phyloP scores from a whole-genome alignment of 2,329 filamentous ascomycete species.

The Aspergillus puulaauensis region DNA sequence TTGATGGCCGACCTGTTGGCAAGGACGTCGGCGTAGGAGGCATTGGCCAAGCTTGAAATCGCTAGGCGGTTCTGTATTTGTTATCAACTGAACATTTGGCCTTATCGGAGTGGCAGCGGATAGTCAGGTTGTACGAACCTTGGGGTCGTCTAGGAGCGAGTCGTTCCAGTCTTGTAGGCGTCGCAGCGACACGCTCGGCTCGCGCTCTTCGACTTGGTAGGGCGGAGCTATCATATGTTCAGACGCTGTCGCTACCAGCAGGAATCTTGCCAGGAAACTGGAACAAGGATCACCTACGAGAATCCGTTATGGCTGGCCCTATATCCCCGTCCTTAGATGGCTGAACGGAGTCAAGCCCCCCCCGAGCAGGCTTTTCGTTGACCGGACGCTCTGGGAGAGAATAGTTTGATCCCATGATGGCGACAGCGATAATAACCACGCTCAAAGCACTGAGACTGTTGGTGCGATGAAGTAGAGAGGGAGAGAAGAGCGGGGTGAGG shows the following conservation, averaged over 20 bases:
- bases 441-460: too few relatives aligned
- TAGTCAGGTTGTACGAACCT: slow-evolving; percentile 17
- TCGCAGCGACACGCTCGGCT: slow-evolving; percentile 17
- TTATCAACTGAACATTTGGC: neutral
- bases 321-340: too few relatives aligned
- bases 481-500: too few relatives aligned
- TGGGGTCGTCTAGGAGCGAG: slow-evolving; percentile 25
- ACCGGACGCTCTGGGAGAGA: neutral
- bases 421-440: neutral
- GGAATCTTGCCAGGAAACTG: too few relatives aligned
- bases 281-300: neutral
- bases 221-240: slow-evolving; percentile 9
- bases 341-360: too few relatives aligned
- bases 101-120: too few relatives aligned
- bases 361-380: neutral
- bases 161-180: slow-evolving; percentile 26
- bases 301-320: neutral
- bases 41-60: slow-evolving; percentile 60
- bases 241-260: neutral
- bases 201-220: slow-evolving; percentile 6
- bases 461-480: too few relatives aligned
- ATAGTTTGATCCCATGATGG: neutral
- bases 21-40: slow-evolving; percentile 64
- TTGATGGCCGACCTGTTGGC: slow-evolving; percentile 63
- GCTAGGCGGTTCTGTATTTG: slow-evolving; percentile 65